Base-by-base conservation (phyloP, 345 rosid species). In the Cardamine resedifolia region DNA sequence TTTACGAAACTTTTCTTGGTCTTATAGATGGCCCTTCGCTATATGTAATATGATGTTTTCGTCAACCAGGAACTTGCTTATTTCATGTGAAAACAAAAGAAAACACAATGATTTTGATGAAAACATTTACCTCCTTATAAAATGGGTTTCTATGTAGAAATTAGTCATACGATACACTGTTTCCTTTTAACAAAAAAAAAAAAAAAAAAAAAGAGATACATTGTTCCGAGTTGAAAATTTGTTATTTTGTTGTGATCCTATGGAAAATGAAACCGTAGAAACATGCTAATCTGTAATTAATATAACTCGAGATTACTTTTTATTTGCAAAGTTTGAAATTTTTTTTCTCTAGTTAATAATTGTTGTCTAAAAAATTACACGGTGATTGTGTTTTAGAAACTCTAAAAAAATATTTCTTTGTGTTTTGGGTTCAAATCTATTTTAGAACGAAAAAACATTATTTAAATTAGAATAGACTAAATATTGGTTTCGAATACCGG, bases 1-100 rank as follows among this genome's bases (percentile, higher is more conserved):
- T 56, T 65, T 57, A 45, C 58, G 51, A 51, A 16, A 41, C 28
- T 59, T 67, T 24, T 34, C 24, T 47, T 66, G 45, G 60, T 34
- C 55, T 58, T 31, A 38, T 20, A 24, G 33, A 56, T 73, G 33
- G 31, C 9, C 66, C 3, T 65, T 66, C 31, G 16, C 28, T 55
- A 28, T 64, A 11, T n/a, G n/a, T n/a, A n/a, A 44, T 55, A 5
- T 24, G 58, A 24, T 56, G 71, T 53, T 64, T 12, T 26, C 14
- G 14, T 26, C 68, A 72, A 62, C 57, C 23, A 53, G 18, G 41
- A 36, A 24, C 1, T 60, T 59, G 18, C 33, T 41, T 62, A 41
- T 18, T 36, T 60, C 52, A 31, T 50, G 10, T 15, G 30, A 30
- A 20, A 26, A 61, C n/a, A n/a, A n/a, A 4, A 3, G 3, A 4